Percentiles rank a stretch among this genome's conserved stretches.
Conservation (phyloP, 805 yeast genomes). For the Starmerella scarabaei region DNA sequence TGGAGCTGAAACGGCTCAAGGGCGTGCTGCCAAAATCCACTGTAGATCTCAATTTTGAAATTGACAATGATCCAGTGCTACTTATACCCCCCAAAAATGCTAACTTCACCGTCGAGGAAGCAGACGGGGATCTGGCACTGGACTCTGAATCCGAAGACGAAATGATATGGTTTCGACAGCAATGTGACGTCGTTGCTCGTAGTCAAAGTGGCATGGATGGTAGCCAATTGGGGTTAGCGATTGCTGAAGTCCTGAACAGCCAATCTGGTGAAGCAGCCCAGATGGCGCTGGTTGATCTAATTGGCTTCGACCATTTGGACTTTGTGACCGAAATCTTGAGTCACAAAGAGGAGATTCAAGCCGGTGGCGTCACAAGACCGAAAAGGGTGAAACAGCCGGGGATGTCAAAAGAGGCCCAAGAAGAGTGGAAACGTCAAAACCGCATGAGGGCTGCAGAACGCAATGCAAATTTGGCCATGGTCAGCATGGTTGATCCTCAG, state of each 20-base stretch:
- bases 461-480: constrained; percentile 19
- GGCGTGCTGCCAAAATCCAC: not conserved
- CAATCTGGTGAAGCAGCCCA: constrained; percentile 47
- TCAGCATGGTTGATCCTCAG: constrained; percentile 31
- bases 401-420: constrained; percentile 11
- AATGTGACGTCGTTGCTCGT: constrained; percentile 4
- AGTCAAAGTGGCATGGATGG: constrained; percentile 7
- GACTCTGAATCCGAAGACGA: constrained; percentile 1
- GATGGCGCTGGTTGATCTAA: constrained; percentile 56
- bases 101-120: not conserved
- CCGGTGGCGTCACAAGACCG: not conserved
- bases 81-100: constrained; percentile 1
- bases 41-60: constrained; percentile 6
- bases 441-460: constrained; percentile 14
- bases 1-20: constrained; percentile 7
- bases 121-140: not conserved
- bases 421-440: constrained; percentile 15
- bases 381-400: constrained; percentile 12
- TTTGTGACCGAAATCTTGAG: constrained; percentile 52
- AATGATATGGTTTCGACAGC: constrained; percentile 10
- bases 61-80: constrained; percentile 17
- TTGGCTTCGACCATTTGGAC: constrained; percentile 81
- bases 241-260: constrained; percentile 19
- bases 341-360: constrained; percentile 21
- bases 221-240: constrained; percentile 6